A percentile compares a stretch with the other conserved stretches of the same genome.
phyloP scores from a whole-genome alignment of 352 stramenopile species.

The Phytopythium helicoides region DNA sequence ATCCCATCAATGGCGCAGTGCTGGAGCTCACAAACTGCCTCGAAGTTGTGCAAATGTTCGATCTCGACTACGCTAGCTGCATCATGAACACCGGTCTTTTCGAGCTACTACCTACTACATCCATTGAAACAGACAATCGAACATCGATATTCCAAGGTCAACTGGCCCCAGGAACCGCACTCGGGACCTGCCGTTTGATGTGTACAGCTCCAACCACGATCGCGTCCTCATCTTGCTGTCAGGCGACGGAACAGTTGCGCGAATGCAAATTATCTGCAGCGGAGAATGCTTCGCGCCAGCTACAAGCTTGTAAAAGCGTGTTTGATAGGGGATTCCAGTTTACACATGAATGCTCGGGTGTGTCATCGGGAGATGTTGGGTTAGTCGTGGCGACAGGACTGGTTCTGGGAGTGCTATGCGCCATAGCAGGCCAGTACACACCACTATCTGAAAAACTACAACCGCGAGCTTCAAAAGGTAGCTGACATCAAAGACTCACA shows the following conservation, averaged over 20 bases:
- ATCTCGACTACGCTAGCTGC: conserved; percentile 48
- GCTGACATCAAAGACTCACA: conserved; percentile 6
- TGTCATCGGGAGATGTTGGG: conserved; percentile 29
- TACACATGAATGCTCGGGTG: conserved; percentile 36
- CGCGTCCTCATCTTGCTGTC: conserved; percentile 35
- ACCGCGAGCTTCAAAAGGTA: conserved; percentile 3
- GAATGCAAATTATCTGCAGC: conserved; percentile 28
- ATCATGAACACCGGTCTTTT: conserved; percentile 68
- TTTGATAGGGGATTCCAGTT: conserved; percentile 45
- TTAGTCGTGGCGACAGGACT: conserved; percentile 15
- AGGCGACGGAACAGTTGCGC: conserved; percentile 13
- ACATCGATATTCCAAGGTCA: neutral
- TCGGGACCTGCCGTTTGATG: conserved; percentile 31
- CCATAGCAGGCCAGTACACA: conserved; percentile 14
- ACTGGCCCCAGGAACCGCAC: neutral
- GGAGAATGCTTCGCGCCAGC: conserved; percentile 1
- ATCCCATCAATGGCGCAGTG: conserved; percentile 20
- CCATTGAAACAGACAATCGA: neutral
- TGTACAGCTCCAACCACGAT: conserved; percentile 26
- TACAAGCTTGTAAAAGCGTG: conserved; percentile 30
- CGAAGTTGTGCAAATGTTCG: conserved; percentile 26
- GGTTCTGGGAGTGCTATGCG: conserved; percentile 5
- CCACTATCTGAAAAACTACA: conserved; percentile 5
- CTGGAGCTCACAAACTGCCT: conserved; percentile 32
- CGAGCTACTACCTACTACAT: neutral